These are phyloP conservation scores for Fusarium sp. DNA, from an alignment of 2,329 filamentous ascomycete genomes.

Conservation along the genomic window DNA sequence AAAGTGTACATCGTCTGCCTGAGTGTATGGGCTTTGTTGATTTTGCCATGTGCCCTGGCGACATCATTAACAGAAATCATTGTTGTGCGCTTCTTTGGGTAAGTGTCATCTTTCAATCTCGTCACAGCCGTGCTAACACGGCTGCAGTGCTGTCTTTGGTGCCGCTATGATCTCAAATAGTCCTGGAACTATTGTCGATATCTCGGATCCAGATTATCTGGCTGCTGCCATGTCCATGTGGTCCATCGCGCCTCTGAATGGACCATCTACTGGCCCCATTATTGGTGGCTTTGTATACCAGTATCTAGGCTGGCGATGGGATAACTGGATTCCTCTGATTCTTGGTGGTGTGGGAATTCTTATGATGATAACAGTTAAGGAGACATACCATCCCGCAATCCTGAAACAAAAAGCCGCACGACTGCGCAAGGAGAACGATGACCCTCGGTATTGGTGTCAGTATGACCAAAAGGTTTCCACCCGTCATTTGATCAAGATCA, in stretches of 20 bases:
- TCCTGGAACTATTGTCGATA: conserved; percentile 85
- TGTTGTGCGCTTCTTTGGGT: conserved; percentile 79
- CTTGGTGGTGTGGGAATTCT: conserved; percentile 71
- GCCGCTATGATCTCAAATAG: conserved; percentile 86
- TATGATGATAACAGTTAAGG: conserved; percentile 70
- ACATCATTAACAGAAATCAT: conserved; percentile 76
- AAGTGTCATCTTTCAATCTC: conserved; percentile 40
- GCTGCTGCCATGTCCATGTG: conserved; percentile 87
- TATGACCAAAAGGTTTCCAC: conserved; percentile 80
- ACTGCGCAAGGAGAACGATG: conserved; percentile 74
- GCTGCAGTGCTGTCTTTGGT: conserved; percentile 61
- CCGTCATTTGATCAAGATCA: conserved; percentile 76
- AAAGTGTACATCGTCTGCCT: conserved; percentile 78
- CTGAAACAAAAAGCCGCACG: conserved; percentile 74
- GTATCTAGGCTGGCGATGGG: conserved; percentile 88
- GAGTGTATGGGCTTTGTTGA: conserved; percentile 72
- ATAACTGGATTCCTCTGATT: conserved; percentile 84
- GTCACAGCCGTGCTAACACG: neutral
- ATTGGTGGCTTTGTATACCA: conserved; percentile 81
- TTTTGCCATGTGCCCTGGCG: conserved; percentile 78
- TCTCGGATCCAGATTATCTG: conserved; percentile 82
- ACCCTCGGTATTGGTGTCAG: conserved; percentile 80
- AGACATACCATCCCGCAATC: conserved; percentile 81
- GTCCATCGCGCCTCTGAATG: conserved; percentile 87
- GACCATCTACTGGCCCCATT: conserved; percentile 58